Evolutionary conservation across 805 yeast genomes (phyloP).

Genomic region (Priceomyces carsonii): DNA sequence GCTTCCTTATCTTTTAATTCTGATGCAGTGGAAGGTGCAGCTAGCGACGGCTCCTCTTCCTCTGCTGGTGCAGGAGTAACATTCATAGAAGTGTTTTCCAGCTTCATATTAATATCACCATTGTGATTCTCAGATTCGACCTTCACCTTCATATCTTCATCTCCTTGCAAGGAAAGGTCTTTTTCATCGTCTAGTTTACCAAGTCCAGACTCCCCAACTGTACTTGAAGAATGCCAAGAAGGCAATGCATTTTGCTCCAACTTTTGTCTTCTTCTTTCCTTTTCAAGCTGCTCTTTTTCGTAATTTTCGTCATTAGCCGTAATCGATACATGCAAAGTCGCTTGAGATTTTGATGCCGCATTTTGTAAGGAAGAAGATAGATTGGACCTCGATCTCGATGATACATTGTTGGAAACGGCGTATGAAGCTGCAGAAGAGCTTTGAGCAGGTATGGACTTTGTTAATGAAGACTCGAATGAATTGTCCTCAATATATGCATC

Average conservation of each 20-base stretch:
- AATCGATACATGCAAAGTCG: slow-evolving; percentile 86
- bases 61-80: slow-evolving; percentile 14
- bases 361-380: slow-evolving; percentile 35
- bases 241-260: slow-evolving; percentile 94
- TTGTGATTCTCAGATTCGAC: slow-evolving; percentile 15
- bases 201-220: slow-evolving; percentile 71
- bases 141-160: slow-evolving; percentile 15
- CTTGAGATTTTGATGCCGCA: slow-evolving; percentile 67
- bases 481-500: slow-evolving; percentile 42
- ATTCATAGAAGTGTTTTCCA: slow-evolving; percentile 4
- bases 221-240: slow-evolving; percentile 90
- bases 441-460: slow-evolving; percentile 83
- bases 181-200: slow-evolving; percentile 50
- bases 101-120: slow-evolving; percentile 10
- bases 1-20: slow-evolving; percentile 62
- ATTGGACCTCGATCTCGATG: slow-evolving; percentile 30
- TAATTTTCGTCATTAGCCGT: slow-evolving; percentile 82
- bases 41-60: slow-evolving; percentile 12
- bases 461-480: slow-evolving; percentile 54
- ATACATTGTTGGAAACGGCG: slow-evolving; percentile 51
- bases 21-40: slow-evolving; percentile 23
- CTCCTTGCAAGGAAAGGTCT: slow-evolving; percentile 19
- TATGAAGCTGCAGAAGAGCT: slow-evolving; percentile 69
- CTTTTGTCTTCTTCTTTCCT: slow-evolving; percentile 66
- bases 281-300: slow-evolving; percentile 62